Evolutionary conservation across 129 eudicot species (phyloP).

Genomic region (Scalesia atractyloides): DNA sequence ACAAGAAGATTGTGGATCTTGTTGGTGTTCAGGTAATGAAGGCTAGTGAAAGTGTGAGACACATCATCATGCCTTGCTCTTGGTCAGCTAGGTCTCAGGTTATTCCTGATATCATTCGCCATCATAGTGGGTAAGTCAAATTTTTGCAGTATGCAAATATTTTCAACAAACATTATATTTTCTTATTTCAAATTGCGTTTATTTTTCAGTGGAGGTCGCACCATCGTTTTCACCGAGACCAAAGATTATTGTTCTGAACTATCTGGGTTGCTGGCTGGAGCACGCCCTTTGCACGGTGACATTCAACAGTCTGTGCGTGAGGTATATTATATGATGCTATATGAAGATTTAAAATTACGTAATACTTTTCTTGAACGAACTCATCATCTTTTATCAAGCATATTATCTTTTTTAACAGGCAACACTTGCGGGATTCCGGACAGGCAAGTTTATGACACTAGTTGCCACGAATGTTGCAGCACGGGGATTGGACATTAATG

Average conservation of each 20-base stretch:
- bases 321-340: conserved; percentile 37
- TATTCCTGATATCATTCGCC: conserved; percentile 93
- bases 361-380: neutral
- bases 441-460: conserved; percentile 76
- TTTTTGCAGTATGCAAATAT: neutral
- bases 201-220: conserved; percentile 83
- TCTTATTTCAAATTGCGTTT: conserved; percentile 2
- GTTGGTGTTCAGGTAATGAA: conserved; percentile 79
- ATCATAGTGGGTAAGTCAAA: conserved; percentile 68
- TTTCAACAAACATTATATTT: neutral
- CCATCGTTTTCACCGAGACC: conserved; percentile 89
- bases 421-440: conserved; percentile 80
- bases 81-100: conserved; percentile 75
- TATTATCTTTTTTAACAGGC: conserved; percentile 35
- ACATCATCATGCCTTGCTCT: conserved; percentile 86
- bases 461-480: conserved; percentile 99
- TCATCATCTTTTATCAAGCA: neutral
- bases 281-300: conserved; percentile 96
- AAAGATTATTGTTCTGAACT: conserved; percentile 89
- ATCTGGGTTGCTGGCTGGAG: conserved; percentile 79
- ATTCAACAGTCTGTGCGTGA: conserved; percentile 93
- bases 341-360: neutral
- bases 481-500: conserved; percentile 85
- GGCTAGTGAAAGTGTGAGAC: conserved; percentile 76
- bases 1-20: conserved; percentile 78